Conservation (phyloP, 371 early-diverging fungal species). For the Funneliformis caledonium region DNA sequence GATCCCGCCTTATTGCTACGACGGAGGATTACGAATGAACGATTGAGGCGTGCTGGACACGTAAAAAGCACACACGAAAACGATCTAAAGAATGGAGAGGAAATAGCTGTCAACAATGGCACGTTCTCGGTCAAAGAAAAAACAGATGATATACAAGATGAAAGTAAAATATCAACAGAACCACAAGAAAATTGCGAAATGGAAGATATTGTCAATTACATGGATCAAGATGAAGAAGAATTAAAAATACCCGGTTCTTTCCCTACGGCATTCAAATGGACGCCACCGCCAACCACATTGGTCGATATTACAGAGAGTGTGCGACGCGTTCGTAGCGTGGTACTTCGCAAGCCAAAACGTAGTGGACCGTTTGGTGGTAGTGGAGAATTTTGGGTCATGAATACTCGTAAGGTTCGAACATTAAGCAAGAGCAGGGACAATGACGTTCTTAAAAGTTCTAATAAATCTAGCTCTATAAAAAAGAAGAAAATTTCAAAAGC, state of each 20-base stretch:
- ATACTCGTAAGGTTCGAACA: slow-evolving; percentile 35
- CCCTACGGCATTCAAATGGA: slow-evolving; percentile 12
- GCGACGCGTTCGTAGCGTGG: slow-evolving; percentile 29
- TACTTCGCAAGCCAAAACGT: slow-evolving; percentile 33
- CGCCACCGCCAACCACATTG: neutral
- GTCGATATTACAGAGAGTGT: slow-evolving; percentile 3
- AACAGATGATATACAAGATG: neutral
- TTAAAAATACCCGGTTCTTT: slow-evolving; percentile 38
- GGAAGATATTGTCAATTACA: neutral
- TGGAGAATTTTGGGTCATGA: slow-evolving; percentile 31
- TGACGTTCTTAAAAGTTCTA: neutral
- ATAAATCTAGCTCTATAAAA: slow-evolving; percentile 8
- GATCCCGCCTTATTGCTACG: slow-evolving; percentile 26
- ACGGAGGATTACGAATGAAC: slow-evolving; percentile 22
- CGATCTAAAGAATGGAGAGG: neutral
- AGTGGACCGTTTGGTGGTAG: slow-evolving; percentile 39
- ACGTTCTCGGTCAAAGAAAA: neutral
- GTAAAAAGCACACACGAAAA: neutral
- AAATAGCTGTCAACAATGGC: neutral
- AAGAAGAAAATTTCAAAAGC: slow-evolving; percentile 31
- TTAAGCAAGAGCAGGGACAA: neutral
- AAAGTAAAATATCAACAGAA: neutral
- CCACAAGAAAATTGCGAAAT: neutral
- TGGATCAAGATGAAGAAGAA: slow-evolving; percentile 17
- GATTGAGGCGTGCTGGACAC: slow-evolving; percentile 41